phyloP scores from a whole-genome alignment of 352 stramenopile species.

The Halophytophthora polymorphica region DNA sequence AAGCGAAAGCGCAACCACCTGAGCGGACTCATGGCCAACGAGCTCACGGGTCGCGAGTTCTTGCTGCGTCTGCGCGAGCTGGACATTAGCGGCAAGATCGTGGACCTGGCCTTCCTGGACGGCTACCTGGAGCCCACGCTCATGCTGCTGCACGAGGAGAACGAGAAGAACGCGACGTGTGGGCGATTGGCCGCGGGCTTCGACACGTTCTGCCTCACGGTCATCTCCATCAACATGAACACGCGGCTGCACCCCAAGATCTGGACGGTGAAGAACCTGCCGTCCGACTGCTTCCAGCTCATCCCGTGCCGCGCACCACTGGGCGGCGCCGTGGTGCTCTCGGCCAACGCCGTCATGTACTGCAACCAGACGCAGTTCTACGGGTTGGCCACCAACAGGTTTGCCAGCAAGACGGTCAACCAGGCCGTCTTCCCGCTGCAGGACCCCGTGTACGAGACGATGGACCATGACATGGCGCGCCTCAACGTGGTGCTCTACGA shows the following conservation, averaged over 20 bases:
- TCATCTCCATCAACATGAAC: conserved; percentile 87
- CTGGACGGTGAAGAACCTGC: conserved; percentile 80
- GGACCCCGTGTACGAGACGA: conserved; percentile 59
- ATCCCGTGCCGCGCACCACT: conserved; percentile 71
- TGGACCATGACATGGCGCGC: conserved; percentile 37
- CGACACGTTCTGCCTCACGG: conserved; percentile 81
- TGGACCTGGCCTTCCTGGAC: conserved; percentile 81
- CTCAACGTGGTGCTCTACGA: conserved; percentile 68
- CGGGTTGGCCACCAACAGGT: conserved; percentile 65
- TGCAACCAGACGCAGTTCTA: conserved; percentile 89
- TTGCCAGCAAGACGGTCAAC: conserved; percentile 76
- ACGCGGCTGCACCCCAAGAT: conserved; percentile 84
- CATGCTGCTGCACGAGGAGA: conserved; percentile 86
- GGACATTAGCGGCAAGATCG: conserved; percentile 72
- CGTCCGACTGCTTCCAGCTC: conserved; percentile 73
- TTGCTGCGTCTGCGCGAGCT: conserved; percentile 68
- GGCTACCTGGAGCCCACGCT: conserved; percentile 84
- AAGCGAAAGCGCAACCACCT: conserved; percentile 75
- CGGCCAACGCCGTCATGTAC: conserved; percentile 79
- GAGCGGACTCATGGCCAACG: conserved; percentile 63
- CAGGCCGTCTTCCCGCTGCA: conserved; percentile 63
- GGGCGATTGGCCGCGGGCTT: conserved; percentile 68
- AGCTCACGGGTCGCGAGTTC: conserved; percentile 74
- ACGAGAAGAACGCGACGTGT: conserved; percentile 65
- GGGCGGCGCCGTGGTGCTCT: conserved; percentile 72